Evolutionary conservation across 1,284 basidiomycete species (phyloP), one percentile per base, ranked within the genome.

Genomic region (Cryptococcus sp.): DNA sequence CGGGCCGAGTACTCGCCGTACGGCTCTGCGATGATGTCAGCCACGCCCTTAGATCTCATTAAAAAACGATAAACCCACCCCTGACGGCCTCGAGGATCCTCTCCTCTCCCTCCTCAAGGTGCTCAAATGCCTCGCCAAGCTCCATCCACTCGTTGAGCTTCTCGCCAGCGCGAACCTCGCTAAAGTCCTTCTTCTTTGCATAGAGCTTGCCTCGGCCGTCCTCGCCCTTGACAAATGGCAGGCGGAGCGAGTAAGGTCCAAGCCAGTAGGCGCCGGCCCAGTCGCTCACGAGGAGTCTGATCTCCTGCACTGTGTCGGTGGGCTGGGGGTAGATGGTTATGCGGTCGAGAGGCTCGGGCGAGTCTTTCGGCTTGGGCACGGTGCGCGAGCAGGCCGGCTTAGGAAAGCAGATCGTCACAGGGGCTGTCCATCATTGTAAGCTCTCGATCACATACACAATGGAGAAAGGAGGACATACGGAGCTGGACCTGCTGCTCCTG

Each of bases 1-100:
- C 81, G 73, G 15, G 80, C 81, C 42, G 78, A 73, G 36, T 77
- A 73, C 62, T 81, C 80, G 47, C 79, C 79, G 70, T 79, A 82
- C 11, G 79, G 74, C 64, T 80, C 81, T 78, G 63, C 3, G 9
- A 36, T 39, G 13, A 46, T 38, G 43, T 46, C 9, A 57, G 35
- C 15, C 15, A 5, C 4, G 44, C 44, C 23, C 37, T 46, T 4
- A 2, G 40, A 21, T 3, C 23, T 23, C 0, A 44, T 52, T 4
- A 20, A 24, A 36, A 28, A 37, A 35, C 46, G 15, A 18, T 33
- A 13, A 2, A 62, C 72, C 60, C 55, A 77, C 76, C 76, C 54
- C 66, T 59, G 20, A 76, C 71, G 16, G 77, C 72, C 60, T 77
- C 74, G 48, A 79, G 61, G 3, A 71, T 64, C 50, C 74, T 64